Evolutionary conservation across 768 basidiomycete species (phyloP).

Genomic region (Rhizopogon rudus): DNA sequence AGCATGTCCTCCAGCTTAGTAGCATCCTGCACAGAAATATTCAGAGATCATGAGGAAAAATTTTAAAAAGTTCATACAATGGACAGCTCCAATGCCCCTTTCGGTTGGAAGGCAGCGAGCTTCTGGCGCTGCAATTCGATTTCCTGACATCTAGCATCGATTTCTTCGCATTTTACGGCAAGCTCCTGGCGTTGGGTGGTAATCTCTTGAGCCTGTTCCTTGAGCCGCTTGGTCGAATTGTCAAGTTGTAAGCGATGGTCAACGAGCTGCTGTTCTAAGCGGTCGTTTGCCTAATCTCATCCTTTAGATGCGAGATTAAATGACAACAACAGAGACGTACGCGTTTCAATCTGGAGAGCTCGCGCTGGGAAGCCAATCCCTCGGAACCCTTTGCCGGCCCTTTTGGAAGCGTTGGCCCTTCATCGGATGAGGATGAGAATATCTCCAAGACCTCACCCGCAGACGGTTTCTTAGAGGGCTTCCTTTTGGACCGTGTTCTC

Average conservation of each 20-base stretch:
- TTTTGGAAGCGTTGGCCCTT: slow-evolving; percentile 13
- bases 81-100: neutral
- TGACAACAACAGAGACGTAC: slow-evolving; percentile 22
- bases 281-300: neutral
- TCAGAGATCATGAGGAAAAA: neutral
- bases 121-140: neutral
- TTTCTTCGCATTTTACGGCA: neutral
- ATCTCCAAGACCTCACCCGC: slow-evolving; percentile 47
- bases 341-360: slow-evolving; percentile 39
- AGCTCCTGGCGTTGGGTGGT: slow-evolving; percentile 1
- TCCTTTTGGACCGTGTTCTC: slow-evolving; percentile 11
- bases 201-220: slow-evolving; percentile 17
- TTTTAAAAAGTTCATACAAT: neutral
- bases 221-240: slow-evolving; percentile 7
- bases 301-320: neutral
- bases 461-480: slow-evolving; percentile 8
- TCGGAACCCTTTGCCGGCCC: slow-evolving; percentile 13
- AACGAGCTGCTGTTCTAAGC: neutral
- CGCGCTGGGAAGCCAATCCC: slow-evolving; percentile 25
- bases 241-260: slow-evolving; percentile 17
- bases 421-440: slow-evolving; percentile 58
- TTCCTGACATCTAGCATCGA: neutral
- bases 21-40: slow-evolving; percentile 28
- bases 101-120: neutral
- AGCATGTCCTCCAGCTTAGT: slow-evolving; percentile 47